Percentiles rank a stretch among this genome's conserved stretches.
Evolutionary conservation across 371 early-diverging fungal species (phyloP).

Genomic region (Mucor plumbeus): DNA sequence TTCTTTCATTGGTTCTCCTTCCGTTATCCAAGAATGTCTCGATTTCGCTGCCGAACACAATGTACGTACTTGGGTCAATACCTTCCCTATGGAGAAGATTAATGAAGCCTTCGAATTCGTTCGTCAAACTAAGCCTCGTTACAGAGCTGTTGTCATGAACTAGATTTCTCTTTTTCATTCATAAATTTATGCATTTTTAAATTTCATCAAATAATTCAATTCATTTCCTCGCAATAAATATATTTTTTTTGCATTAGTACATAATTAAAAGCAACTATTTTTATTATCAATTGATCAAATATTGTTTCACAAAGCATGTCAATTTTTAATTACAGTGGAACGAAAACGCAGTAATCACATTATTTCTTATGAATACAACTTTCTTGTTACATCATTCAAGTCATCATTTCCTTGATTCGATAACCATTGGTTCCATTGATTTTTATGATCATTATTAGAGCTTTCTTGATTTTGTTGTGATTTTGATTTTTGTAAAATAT

Average conservation of each 20-base stretch:
- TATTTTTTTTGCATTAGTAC: not conserved
- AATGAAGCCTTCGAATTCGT: constrained; percentile 41
- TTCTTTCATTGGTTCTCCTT: constrained; percentile 68
- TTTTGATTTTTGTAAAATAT: constrained; percentile 56
- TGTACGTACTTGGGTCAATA: constrained; percentile 70
- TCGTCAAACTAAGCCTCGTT: constrained; percentile 38
- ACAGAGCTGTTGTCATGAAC: constrained; percentile 39
- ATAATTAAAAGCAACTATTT: not conserved
- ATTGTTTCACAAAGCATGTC: not conserved
- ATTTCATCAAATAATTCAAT: constrained; percentile 1
- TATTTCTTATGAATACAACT: not conserved
- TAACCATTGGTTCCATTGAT: constrained; percentile 2
- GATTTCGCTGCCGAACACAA: constrained; percentile 68
- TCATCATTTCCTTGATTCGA: constrained; percentile 12
- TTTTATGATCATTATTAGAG: not conserved
- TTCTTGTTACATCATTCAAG: not conserved
- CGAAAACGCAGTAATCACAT: not conserved
- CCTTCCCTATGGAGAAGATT: constrained; percentile 57
- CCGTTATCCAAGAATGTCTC: constrained; percentile 63
- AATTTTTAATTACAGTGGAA: not conserved
- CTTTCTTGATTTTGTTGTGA: not conserved
- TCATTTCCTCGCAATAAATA: constrained; percentile 9
- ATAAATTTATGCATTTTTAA: constrained; percentile 5
- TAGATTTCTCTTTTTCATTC: constrained; percentile 18
- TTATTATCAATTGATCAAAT: not conserved